Base-by-base conservation (phyloP, 169 alveolate genomes). In the Babesia ovata region DNA sequence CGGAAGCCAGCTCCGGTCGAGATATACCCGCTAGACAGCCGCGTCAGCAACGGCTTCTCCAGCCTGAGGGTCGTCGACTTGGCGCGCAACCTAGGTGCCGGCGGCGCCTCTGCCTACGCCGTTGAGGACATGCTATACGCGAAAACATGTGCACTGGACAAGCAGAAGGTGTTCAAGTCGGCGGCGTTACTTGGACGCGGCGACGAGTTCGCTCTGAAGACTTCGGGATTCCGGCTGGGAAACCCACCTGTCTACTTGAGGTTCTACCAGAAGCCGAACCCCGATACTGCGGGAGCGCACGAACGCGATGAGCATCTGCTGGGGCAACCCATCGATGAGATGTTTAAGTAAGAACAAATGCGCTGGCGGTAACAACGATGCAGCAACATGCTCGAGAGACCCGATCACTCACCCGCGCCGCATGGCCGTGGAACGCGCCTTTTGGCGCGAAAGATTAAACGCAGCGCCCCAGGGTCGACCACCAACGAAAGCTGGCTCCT, bases 201-300 rank as follows among this genome's bases (percentile, higher is more conserved):
- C 26, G 88, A 81, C 21, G 26, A 63, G 46, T 81, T 81, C 28
- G 88, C 88, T 8, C 22, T 81, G 11, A 70, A 61, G 75, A 46
- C 88, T 4, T 36, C 79, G 14, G 62, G 84, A 8, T 71, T 61
- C 65, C 22, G 56, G 48, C 29, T 39, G 44, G 70, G 69, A 2
- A 50, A 81, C 60, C 84, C 84, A n/a, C 88, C 88, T 8, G 54
- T 81, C 7, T 81, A 81, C 62, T 46, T 81, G 45, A 74, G 69
- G 21, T 62, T 39, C 71, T 81, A 71, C 54, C 29, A 50, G 33
- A 46, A 54, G 8, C 54, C 61, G 50, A 46, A 81, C 0, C 6
- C 29, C 12, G 56, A 45, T 16, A 22, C 28, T 36, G 36, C 52
- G 6, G 22, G 46, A 7, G 60, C 19, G 6, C 22, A 7, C 12